These are phyloP conservation scores for Posidonia oceanica DNA, from an alignment of 116 monocot genomes.

Conservation along the genomic window DNA sequence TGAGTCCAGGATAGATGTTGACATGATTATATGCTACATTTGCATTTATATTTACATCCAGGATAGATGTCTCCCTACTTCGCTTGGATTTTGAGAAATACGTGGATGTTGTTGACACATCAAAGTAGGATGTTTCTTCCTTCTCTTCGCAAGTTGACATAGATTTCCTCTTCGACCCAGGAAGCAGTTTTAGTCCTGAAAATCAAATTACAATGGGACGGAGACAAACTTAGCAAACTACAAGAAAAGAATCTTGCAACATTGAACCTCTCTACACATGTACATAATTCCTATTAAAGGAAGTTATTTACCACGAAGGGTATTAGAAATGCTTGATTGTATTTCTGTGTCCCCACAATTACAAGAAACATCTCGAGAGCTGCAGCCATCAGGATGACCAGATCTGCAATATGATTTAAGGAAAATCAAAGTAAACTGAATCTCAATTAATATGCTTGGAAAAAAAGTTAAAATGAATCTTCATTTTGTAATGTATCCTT, in stretches of 20 bases:
- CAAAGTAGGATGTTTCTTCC: not conserved
- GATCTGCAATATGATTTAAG: slow-evolving; percentile 16
- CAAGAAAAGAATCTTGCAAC: not conserved
- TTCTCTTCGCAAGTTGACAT: not conserved
- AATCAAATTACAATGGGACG: not conserved
- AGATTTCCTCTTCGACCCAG: slow-evolving; percentile 59
- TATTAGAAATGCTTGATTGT: not conserved
- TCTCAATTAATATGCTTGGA: too few species aligned
- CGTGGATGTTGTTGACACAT: not conserved
- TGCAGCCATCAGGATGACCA: slow-evolving; percentile 17
- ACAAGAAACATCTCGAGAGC: slow-evolving; percentile 14
- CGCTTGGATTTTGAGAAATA: not conserved
- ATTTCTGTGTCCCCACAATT: slow-evolving; percentile 5
- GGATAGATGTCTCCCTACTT: not conserved
- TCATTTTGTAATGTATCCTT: too few species aligned
- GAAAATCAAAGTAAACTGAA: too few species aligned
- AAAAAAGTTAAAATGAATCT: too few species aligned
- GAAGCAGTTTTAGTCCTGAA: slow-evolving; percentile 44
- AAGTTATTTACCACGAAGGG: not conserved
- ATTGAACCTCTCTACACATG: too few species aligned
- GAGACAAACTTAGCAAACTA: not conserved
- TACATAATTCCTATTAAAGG: too few species aligned
- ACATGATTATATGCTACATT: not conserved
- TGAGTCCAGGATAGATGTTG: slow-evolving; percentile 13
- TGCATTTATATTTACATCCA: not conserved